Conservation (phyloP, 768 basidiomycete genomes). For the Mycena metata region DNA sequence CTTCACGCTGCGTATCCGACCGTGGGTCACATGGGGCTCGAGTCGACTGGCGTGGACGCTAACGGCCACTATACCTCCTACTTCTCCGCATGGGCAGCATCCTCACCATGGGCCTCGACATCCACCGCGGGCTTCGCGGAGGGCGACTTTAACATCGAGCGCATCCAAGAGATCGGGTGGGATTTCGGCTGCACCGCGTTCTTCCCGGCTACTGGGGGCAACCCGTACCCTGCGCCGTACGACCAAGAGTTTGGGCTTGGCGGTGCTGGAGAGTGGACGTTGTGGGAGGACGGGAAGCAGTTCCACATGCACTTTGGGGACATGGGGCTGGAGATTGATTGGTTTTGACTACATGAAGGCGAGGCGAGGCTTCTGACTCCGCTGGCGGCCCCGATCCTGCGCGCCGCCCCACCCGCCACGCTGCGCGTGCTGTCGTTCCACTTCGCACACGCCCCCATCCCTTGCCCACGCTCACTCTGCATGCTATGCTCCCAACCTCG, state of each 20-base stretch:
- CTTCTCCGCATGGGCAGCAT: conserved; percentile 13
- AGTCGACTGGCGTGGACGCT: background rate
- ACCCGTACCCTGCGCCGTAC: background rate
- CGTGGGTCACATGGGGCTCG: background rate
- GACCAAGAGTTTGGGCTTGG: background rate
- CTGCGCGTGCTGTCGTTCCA: conserved; percentile 28
- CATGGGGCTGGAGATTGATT: conserved; percentile 8
- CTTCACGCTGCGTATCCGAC: background rate
- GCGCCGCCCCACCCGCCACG: conserved; percentile 1
- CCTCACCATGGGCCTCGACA: conserved; percentile 20
- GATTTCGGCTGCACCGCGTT: conserved; percentile 17
- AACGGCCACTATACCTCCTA: conserved; percentile 4
- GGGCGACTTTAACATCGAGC: conserved; percentile 33
- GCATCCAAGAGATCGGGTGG: conserved; percentile 30
- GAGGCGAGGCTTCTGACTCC: conserved; percentile 20
- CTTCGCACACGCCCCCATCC: background rate
- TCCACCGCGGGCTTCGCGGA: conserved; percentile 1
- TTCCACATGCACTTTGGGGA: conserved; percentile 17
- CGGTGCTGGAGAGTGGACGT: conserved; percentile 6
- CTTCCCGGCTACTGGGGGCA: background rate
- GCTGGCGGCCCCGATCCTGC: background rate
- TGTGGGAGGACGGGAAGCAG: background rate
- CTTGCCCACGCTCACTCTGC: conserved; percentile 17
- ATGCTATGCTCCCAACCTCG: conserved; percentile 7
- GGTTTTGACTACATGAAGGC: conserved; percentile 31